Evolutionary conservation across 495 filamentous ascomycete species (phyloP).

Genomic region (Aspergillus funiculosus): DNA sequence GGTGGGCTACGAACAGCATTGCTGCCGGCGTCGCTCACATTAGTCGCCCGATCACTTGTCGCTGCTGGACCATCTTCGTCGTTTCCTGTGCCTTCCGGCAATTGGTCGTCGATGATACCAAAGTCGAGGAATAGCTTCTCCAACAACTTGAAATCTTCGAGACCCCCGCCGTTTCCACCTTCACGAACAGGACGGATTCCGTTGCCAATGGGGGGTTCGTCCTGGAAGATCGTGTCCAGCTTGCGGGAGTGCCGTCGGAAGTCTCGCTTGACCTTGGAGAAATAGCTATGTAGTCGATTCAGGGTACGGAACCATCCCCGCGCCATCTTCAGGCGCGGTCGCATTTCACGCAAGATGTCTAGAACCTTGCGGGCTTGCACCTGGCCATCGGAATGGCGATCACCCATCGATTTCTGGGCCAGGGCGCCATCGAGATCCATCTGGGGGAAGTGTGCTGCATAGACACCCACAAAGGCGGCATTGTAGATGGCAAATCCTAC

Average conservation of each 20-base stretch:
- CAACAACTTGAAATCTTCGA: slow-evolving; percentile 65
- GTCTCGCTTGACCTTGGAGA: slow-evolving; percentile 56
- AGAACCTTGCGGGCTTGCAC: slow-evolving; percentile 46
- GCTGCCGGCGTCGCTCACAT: slow-evolving; percentile 39
- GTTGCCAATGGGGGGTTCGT: slow-evolving; percentile 31
- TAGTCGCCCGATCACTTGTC: slow-evolving; percentile 29
- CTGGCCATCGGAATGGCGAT: slow-evolving; percentile 29
- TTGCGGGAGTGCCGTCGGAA: slow-evolving; percentile 47
- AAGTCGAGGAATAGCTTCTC: slow-evolving; percentile 55
- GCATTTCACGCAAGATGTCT: slow-evolving; percentile 57
- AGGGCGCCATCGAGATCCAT: slow-evolving; percentile 69
- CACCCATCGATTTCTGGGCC: slow-evolving; percentile 22
- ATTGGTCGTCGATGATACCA: slow-evolving; percentile 46
- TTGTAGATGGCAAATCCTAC: slow-evolving; percentile 78
- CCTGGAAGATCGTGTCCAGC: slow-evolving; percentile 28
- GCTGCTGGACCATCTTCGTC: slow-evolving; percentile 33
- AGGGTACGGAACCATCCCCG: slow-evolving; percentile 65
- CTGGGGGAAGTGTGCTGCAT: slow-evolving; percentile 66
- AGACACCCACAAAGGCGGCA: slow-evolving; percentile 65
- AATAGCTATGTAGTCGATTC: slow-evolving; percentile 61
- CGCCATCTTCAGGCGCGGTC: slow-evolving; percentile 62
- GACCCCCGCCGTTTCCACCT: slow-evolving; percentile 53
- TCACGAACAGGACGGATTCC: slow-evolving; percentile 43
- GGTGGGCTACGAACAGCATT: slow-evolving; percentile 41
- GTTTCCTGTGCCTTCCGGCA: slow-evolving; percentile 21